Conservation (phyloP, 352 stramenopile genomes). For the Globisporangium cystogenes region DNA sequence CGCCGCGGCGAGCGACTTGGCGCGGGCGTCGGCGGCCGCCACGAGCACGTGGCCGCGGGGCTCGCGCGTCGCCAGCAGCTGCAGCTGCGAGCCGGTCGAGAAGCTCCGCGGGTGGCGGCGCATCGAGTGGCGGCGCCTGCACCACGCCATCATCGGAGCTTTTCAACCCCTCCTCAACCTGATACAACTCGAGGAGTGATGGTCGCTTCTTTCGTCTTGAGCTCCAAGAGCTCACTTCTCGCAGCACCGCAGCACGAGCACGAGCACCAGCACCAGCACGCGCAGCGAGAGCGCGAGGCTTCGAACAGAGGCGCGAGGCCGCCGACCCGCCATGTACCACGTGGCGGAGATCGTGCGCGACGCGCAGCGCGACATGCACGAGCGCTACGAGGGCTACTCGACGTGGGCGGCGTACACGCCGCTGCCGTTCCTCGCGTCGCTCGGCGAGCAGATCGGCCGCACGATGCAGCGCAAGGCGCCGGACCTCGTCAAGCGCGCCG, state of each 20-base stretch:
- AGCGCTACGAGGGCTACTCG: constrained; percentile 49
- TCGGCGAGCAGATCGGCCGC: constrained; percentile 55
- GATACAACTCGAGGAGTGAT: too few relatives aligned
- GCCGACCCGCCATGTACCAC: constrained; percentile 55
- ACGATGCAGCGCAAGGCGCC: constrained; percentile 76
- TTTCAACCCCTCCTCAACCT: too few relatives aligned
- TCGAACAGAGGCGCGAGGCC: too few relatives aligned
- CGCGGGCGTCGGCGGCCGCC: constrained; percentile 6
- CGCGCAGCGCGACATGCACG: constrained; percentile 70
- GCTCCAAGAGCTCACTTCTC: constrained; percentile 1
- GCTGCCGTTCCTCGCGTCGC: constrained; percentile 68
- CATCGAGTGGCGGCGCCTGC: constrained; percentile 4
- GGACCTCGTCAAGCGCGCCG: constrained; percentile 65
- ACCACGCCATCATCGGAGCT: constrained; percentile 9
- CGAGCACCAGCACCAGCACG: neutral
- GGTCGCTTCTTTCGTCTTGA: neutral
- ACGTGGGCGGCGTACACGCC: constrained; percentile 61
- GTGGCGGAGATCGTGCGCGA: constrained; percentile 81
- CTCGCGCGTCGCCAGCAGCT: constrained; percentile 2
- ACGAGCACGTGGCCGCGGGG: constrained; percentile 29
- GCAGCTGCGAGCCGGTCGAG: neutral
- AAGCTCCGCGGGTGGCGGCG: neutral
- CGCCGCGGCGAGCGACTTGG: constrained; percentile 20
- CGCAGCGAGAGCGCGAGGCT: neutral
- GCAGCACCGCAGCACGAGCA: neutral